These are phyloP conservation scores for Boletus patriciae DNA, from an alignment of 768 basidiomycete genomes.

Conservation along the genomic window DNA sequence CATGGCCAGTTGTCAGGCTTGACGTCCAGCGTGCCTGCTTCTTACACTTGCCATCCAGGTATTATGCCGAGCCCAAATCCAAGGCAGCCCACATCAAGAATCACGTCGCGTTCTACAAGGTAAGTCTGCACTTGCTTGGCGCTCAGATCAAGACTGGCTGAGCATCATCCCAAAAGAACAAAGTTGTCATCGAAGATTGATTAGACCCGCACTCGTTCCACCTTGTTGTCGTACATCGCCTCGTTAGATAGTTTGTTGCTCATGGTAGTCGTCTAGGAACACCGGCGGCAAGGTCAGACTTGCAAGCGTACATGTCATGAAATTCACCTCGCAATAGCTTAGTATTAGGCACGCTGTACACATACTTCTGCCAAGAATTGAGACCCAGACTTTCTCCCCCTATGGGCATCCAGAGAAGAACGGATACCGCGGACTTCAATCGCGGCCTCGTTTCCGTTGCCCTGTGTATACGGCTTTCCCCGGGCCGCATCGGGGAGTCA, in stretches of 20 bases:
- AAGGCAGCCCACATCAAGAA: conserved; percentile 62
- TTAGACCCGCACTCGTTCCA: not conserved
- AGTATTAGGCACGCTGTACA: not conserved
- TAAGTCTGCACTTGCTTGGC: conserved; percentile 22
- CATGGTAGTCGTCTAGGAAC: not conserved
- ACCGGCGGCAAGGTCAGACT: not conserved
- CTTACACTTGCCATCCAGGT: conserved; percentile 43
- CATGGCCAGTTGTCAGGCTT: conserved; percentile 50
- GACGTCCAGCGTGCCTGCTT: not conserved
- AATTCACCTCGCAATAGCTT: not conserved
- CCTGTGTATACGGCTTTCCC: not conserved
- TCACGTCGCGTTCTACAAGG: conserved; percentile 81
- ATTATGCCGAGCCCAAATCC: conserved; percentile 57
- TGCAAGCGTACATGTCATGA: no score
- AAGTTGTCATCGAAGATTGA: conserved; percentile 22
- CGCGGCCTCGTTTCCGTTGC: not conserved
- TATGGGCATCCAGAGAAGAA: not conserved
- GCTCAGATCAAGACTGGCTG: not conserved
- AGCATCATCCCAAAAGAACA: conserved; percentile 14
- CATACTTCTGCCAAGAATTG: not conserved
- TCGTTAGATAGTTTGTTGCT: not conserved
- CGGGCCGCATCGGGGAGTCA: not conserved
- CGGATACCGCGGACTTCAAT: not conserved
- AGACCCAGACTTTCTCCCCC: not conserved
- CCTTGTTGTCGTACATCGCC: not conserved